Evolutionary conservation across 2,329 filamentous ascomycete genomes (phyloP).

Genomic region (Aspergillus sp.): DNA sequence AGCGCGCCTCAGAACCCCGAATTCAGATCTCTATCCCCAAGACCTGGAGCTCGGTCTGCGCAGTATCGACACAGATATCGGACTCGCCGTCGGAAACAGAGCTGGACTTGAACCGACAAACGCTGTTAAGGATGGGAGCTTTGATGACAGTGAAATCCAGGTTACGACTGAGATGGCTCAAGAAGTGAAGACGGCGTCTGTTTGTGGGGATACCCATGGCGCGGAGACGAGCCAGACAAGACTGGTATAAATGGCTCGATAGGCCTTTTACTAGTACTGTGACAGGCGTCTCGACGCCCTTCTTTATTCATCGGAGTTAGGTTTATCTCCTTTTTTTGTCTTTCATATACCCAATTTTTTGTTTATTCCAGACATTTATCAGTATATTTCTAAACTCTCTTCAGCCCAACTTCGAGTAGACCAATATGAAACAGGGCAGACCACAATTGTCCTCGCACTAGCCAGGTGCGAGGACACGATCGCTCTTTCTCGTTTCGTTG

Average conservation of each 20-base stretch:
- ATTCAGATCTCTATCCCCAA: constrained; percentile 17
- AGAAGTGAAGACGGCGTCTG: constrained; percentile 14
- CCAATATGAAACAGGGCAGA: too few relatives aligned
- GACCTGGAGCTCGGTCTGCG: constrained; percentile 30
- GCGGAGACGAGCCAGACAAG: constrained; percentile 21
- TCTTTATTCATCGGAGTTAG: background rate
- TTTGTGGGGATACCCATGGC: constrained; percentile 2
- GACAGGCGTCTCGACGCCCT: background rate
- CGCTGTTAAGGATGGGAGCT: background rate
- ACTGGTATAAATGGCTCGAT: constrained; percentile 21
- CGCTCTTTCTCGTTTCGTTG: background rate
- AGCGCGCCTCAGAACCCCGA: constrained; percentile 1
- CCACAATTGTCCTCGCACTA: too few relatives aligned
- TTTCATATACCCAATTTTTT: background rate
- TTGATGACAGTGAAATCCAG: constrained; percentile 27
- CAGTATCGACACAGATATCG: constrained; percentile 24
- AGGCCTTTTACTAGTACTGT: background rate
- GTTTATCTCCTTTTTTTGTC: background rate
- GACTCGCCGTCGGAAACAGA: constrained; percentile 10
- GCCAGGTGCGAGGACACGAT: background rate
- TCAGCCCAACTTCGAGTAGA: too few relatives aligned
- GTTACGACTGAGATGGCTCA: constrained; percentile 34
- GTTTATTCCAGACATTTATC: background rate
- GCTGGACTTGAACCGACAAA: background rate
- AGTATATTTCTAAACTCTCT: too few relatives aligned